Evolutionary conservation across 2,329 filamentous ascomycete species (phyloP).

Genomic region (Aspergillus terreus): DNA sequence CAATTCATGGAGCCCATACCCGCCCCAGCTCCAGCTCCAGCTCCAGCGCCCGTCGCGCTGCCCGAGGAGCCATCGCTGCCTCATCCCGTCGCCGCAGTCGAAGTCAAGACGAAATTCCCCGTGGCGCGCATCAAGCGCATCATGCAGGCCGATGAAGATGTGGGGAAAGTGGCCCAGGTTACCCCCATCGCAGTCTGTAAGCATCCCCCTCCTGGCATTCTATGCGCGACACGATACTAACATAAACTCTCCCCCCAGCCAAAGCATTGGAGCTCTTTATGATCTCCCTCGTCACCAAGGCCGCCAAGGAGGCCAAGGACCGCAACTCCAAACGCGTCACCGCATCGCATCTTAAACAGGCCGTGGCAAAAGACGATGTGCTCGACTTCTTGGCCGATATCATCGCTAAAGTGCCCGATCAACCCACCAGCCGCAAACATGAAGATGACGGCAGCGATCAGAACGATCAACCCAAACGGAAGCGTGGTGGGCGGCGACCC

Average conservation of each 20-base stretch:
- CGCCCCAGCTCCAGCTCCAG: not conserved
- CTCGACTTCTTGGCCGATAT: conserved; percentile 94
- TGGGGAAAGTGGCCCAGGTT: conserved; percentile 96
- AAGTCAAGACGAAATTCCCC: conserved; percentile 92
- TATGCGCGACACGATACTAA: not conserved
- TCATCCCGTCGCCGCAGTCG: conserved; percentile 52
- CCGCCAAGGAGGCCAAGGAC: conserved; percentile 75
- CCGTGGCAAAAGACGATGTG: conserved; percentile 81
- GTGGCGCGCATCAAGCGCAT: conserved; percentile 97
- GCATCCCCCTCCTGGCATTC: conserved; percentile 21
- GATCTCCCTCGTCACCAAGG: conserved; percentile 87
- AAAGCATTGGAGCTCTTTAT: conserved; percentile 98
- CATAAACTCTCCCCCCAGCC: conserved; percentile 46
- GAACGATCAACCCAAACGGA: conserved; percentile 48
- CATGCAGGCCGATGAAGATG: conserved; percentile 98
- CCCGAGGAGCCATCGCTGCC: conserved; percentile 17
- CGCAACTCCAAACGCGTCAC: conserved; percentile 87
- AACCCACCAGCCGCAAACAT: conserved; percentile 43
- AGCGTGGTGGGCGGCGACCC: conserved; percentile 38
- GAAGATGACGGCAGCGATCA: conserved; percentile 46
- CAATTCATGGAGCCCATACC: conserved; percentile 17
- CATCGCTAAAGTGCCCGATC: conserved; percentile 75
- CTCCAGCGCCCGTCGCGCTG: conserved; percentile 20
- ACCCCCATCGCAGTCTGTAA: conserved; percentile 86
- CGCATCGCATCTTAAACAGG: conserved; percentile 85